Base-by-base conservation (phyloP, 2,329 filamentous ascomycete species). In the Rosellinia necatrix region DNA sequence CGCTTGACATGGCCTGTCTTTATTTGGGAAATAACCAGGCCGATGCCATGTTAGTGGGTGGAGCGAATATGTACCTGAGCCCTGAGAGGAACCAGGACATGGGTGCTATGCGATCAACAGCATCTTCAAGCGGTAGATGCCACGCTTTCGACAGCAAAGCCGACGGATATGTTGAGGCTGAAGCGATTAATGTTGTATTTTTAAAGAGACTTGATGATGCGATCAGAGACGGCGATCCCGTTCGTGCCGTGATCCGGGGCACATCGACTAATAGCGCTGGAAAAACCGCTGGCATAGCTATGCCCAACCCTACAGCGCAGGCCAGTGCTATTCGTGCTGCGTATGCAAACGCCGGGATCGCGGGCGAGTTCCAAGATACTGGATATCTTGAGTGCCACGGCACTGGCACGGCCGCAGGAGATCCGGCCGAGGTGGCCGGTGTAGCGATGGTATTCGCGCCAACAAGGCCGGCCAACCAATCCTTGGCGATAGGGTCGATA, bases 1-100 rank as follows among this genome's bases (percentile, higher is more conserved):
- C 68, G 3, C 42, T 73, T 3, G 68, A 73, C 48, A 61, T 63
- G 10, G 60, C 22, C 49, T 55, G 29, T 59, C 29, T 24, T 12
- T 51, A 38, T 13, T 27, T 56, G 12, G 30, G 12, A 8, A 35
- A 6, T 9, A 32, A 64, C 3, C 68, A 70, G 13, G 53, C 37
- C 6, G 40, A 51, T 8, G 38, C 15, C 3, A 51, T 66, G 6
- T 29, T 68, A 5, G 49, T 58, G 1, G 44, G 19, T 7, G 57
- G 53, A 6, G 29, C 32, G 6, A 60, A 60, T 15, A 40, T 60
- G 15, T 44, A 48, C 15, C 30, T 58, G 1, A 56, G 49, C 8
- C 57, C 57, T 2, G 57, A 60, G 10, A 21, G 29, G 4, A 47
- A 46, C 8, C 34, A 48, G 29, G 53, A 59, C 19, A 17, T 19